These are phyloP conservation scores for Rutstroemia sydowiana DNA, from an alignment of 2,329 filamentous ascomycete species.

Conservation along the genomic window DNA sequence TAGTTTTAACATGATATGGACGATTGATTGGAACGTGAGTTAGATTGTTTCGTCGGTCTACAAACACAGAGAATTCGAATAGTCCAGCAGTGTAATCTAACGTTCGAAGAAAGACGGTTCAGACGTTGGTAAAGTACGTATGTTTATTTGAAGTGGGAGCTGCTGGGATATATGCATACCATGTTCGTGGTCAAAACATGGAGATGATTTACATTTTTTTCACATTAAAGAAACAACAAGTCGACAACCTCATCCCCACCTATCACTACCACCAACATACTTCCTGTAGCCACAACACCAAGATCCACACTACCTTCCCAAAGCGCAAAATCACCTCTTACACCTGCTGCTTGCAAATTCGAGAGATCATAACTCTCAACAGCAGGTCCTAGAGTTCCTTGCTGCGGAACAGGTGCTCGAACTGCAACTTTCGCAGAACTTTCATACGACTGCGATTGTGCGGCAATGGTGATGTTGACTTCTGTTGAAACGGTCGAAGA, in stretches of 20 bases:
- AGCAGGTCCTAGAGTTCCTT: conserved; percentile 13
- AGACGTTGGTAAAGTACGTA: too few species aligned
- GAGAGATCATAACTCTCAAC: conserved; percentile 12
- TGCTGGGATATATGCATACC: too few species aligned
- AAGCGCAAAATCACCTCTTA: conserved; percentile 12
- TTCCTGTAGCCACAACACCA: conserved; percentile 10
- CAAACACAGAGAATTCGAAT: too few species aligned
- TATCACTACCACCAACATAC: conserved; percentile 7
- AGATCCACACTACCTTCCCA: conserved; percentile 14
- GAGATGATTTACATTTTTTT: too few species aligned
- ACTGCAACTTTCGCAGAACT: conserved; percentile 8
- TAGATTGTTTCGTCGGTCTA: too few species aligned
- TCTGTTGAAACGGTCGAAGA: conserved; percentile 4
- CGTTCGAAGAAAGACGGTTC: too few species aligned
- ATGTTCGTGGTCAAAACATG: too few species aligned
- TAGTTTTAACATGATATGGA: too few species aligned
- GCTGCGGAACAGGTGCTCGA: conserved; percentile 14
- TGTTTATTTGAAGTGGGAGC: too few species aligned
- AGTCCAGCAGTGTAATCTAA: too few species aligned
- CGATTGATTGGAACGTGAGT: too few species aligned
- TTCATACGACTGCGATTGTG: not conserved
- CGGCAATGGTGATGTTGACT: conserved; percentile 12
- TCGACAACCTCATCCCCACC: not conserved
- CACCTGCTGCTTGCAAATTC: not conserved
- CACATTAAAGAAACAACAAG: not conserved